phyloP scores from a whole-genome alignment of 768 basidiomycete genomes.

The Boletus edulis region DNA sequence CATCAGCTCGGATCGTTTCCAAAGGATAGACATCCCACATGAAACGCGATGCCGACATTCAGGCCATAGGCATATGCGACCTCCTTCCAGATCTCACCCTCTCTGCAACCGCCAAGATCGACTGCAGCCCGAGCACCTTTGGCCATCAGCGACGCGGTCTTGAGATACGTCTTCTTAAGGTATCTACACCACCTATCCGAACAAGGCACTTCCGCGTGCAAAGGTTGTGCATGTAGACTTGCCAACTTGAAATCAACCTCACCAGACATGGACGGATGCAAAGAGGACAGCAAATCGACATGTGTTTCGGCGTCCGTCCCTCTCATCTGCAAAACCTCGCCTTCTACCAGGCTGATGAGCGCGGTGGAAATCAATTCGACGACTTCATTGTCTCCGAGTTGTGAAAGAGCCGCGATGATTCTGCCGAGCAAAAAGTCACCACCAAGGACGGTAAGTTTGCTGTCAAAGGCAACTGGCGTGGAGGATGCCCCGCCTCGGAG shows the following conservation, averaged over 20 bases:
- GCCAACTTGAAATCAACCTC: conserved; percentile 33
- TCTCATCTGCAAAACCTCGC: conserved; percentile 76
- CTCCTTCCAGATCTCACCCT: conserved; percentile 84
- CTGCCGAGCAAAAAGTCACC: conserved; percentile 96
- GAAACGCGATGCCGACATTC: too few relatives aligned
- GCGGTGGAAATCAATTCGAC: conserved; percentile 92
- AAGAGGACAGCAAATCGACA: not conserved
- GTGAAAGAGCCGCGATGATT: conserved; percentile 80
- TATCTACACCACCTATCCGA: conserved; percentile 70
- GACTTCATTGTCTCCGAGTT: conserved; percentile 84
- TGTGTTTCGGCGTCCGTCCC: not conserved
- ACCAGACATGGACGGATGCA: conserved; percentile 17
- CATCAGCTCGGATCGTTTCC: not conserved
- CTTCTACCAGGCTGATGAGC: conserved; percentile 95
- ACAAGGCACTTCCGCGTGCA: conserved; percentile 24
- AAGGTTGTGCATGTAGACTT: conserved; percentile 43
- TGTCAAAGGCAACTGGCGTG: conserved; percentile 78
- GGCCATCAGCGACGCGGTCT: conserved; percentile 1
- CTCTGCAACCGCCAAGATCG: conserved; percentile 77
- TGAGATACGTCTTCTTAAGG: conserved; percentile 79
- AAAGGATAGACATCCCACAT: not conserved
- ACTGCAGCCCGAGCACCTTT: conserved; percentile 66
- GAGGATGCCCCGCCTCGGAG: conserved; percentile 68
- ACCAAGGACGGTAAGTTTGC: conserved; percentile 90
- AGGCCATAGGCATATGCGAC: conserved; percentile 60